Evolutionary conservation across 352 stramenopile species (phyloP), one percentile per base, ranked within the genome.

Genomic region (Phytophthora europaea): DNA sequence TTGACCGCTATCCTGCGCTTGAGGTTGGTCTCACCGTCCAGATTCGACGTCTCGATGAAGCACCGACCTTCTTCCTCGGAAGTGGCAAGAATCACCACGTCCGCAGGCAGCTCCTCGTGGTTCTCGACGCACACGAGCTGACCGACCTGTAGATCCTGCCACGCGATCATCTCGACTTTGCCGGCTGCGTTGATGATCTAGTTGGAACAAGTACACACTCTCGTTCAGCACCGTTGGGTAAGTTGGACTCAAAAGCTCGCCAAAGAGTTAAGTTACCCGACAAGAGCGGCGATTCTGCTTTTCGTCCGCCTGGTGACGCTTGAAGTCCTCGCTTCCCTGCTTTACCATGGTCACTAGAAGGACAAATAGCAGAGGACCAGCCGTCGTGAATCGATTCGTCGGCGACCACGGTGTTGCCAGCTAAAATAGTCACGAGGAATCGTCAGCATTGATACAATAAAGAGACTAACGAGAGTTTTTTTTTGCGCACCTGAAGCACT

Each of bases 21-120:
- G 23, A 98, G 80, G 60, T 98, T 97, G 2, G 90, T 97, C 59
- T 98, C 92, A 1, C 92, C 92, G 56, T 98, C 92, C 3, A 98
- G 70, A 36, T 93, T 95, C 8, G 87, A 87, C 13, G 92, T 98
- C 80, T 97, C 88, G 51, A 96, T 92, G 47, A 93, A 96, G 64
- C 85, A 95, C 23, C 87, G 62, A 0, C 88, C 87, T 79, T 95
- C 78, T 67, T 83, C 78, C 76, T 91, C 80, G 0, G 80, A 94
- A 1, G 84, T 91, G 4, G 88, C 79, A 0, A 99, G 70, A 31
- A 98, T 85, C 0, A 98, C 68, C 8, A 98, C 71, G 62, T 99
- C 95, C 0, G 94, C 94, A 1, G 95, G 94, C 8, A 98, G 68
- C 28, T 94, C 86, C 40, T 98, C 89, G 34, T 90, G 70, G 67